Percentiles rank a stretch among this genome's conserved stretches.
phyloP scores from a whole-genome alignment of 2,329 filamentous ascomycete genomes.

The Cadophora luteo-olivacea region DNA sequence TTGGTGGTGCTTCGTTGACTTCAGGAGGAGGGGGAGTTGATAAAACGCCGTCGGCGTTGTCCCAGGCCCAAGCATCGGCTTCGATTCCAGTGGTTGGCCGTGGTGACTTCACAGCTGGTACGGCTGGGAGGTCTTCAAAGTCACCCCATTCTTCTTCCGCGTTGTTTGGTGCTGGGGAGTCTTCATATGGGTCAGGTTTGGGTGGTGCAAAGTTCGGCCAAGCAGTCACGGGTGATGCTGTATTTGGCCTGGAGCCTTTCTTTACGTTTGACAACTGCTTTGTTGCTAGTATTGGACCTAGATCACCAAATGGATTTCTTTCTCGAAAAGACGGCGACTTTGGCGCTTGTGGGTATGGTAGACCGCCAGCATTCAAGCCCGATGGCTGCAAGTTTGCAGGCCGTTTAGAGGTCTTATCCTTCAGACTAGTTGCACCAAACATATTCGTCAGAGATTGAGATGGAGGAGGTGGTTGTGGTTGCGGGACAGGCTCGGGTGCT shows the following conservation, averaged over 20 bases:
- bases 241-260: slow-evolving; percentile 44
- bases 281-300: slow-evolving; percentile 51
- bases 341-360: slow-evolving; percentile 54
- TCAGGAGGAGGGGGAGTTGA: slow-evolving; percentile 15
- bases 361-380: slow-evolving; percentile 35
- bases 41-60: slow-evolving; percentile 38
- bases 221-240: slow-evolving; percentile 41
- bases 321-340: slow-evolving; percentile 60
- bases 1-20: slow-evolving; percentile 46
- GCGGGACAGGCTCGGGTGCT: slow-evolving; percentile 32
- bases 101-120: slow-evolving; percentile 23
- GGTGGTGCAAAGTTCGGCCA: slow-evolving; percentile 41
- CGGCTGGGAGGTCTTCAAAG: slow-evolving; percentile 52
- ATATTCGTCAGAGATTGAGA: slow-evolving; percentile 43
- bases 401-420: slow-evolving; percentile 43
- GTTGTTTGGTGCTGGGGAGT: slow-evolving; percentile 41
- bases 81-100: slow-evolving; percentile 32
- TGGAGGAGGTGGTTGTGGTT: slow-evolving; percentile 25
- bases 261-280: slow-evolving; percentile 46
- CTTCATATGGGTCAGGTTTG: slow-evolving; percentile 37
- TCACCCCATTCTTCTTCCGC: slow-evolving; percentile 60
- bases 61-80: slow-evolving; percentile 45
- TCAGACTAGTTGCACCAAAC: slow-evolving; percentile 40
- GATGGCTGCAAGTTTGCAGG: slow-evolving; percentile 45
- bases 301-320: slow-evolving; percentile 58